phyloP scores from a whole-genome alignment of 257 asterid species.

The Forsythia viridissima region DNA sequence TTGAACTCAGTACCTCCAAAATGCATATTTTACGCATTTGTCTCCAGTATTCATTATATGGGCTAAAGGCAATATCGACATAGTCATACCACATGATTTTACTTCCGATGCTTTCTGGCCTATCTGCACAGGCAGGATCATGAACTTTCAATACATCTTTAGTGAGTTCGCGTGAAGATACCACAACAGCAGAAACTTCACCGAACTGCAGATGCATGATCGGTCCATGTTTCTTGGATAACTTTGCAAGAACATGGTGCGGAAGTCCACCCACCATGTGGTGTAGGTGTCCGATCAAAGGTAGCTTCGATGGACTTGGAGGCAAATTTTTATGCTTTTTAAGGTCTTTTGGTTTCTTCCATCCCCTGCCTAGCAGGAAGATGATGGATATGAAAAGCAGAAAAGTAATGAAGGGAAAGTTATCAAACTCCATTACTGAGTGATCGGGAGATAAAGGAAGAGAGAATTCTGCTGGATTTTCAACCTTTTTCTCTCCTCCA shows the following conservation, averaged over 20 bases:
- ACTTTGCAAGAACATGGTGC: slow-evolving; percentile 16
- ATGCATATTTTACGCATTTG: slow-evolving; percentile 45
- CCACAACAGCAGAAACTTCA: slow-evolving; percentile 31
- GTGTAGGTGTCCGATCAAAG: slow-evolving; percentile 42
- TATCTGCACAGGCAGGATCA: too few relatives aligned
- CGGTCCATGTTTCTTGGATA: slow-evolving; percentile 39
- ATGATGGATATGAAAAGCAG: background rate
- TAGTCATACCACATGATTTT: slow-evolving; percentile 28
- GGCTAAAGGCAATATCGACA: slow-evolving; percentile 29
- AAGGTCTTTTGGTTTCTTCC: background rate
- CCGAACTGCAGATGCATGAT: slow-evolving; percentile 41
- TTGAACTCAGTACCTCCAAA: slow-evolving; percentile 33
- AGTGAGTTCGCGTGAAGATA: slow-evolving; percentile 34
- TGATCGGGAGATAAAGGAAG: background rate
- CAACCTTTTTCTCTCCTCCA: background rate
- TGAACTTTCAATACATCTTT: slow-evolving; percentile 16
- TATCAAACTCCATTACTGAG: slow-evolving; percentile 16
- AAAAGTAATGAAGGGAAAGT: slow-evolving; percentile 18
- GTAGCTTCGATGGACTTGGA: slow-evolving; percentile 34
- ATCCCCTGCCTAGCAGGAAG: background rate
- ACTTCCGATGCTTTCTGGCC: slow-evolving; percentile 23
- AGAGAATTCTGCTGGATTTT: too few relatives aligned
- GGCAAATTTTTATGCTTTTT: slow-evolving; percentile 17
- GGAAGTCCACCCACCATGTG: slow-evolving; percentile 32
- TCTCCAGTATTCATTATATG: slow-evolving; percentile 46